A percentile compares a stretch with the other conserved stretches of the same genome.
Evolutionary conservation across 331 rosid species (phyloP).

Genomic region (Ulmus americana): DNA sequence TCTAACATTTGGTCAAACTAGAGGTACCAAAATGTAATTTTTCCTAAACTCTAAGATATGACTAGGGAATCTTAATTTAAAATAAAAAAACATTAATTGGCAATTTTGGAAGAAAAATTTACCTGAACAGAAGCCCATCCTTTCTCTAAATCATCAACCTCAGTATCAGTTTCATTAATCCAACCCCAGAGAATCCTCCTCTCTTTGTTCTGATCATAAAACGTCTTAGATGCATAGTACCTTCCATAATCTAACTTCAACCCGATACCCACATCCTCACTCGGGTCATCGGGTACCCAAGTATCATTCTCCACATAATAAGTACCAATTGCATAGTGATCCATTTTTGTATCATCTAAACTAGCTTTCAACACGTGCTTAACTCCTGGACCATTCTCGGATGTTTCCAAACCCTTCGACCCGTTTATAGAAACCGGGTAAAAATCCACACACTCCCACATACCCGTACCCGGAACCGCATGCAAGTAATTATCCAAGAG

Average conservation of each 20-base stretch:
- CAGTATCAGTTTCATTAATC: constrained; percentile 69
- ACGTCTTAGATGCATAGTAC: constrained; percentile 78
- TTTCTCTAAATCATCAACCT: constrained; percentile 46
- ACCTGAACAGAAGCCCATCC: constrained; percentile 92
- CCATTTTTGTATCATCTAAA: constrained; percentile 55
- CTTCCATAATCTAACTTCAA: constrained; percentile 62
- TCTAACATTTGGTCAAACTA: no score
- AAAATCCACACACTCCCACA: constrained; percentile 94
- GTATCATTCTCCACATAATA: constrained; percentile 54
- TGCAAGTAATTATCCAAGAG: constrained; percentile 35
- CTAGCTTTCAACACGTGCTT: constrained; percentile 80
- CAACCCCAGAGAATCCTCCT: constrained; percentile 75
- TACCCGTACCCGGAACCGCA: constrained; percentile 70
- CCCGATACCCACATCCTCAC: constrained; percentile 73
- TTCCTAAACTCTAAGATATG: no score
- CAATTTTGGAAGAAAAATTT: background rate
- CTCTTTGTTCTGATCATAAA: constrained; percentile 52
- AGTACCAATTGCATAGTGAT: constrained; percentile 61
- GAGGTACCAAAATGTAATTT: no score
- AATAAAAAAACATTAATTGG: no score
- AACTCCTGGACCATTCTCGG: constrained; percentile 39
- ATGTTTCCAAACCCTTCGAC: constrained; percentile 54
- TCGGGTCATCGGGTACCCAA: constrained; percentile 82
- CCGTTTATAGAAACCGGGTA: constrained; percentile 58
- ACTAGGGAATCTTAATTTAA: no score